These are phyloP conservation scores for Fragaria nilgerrensis DNA, from an alignment of 306 rosid genomes.

Conservation along the genomic window DNA sequence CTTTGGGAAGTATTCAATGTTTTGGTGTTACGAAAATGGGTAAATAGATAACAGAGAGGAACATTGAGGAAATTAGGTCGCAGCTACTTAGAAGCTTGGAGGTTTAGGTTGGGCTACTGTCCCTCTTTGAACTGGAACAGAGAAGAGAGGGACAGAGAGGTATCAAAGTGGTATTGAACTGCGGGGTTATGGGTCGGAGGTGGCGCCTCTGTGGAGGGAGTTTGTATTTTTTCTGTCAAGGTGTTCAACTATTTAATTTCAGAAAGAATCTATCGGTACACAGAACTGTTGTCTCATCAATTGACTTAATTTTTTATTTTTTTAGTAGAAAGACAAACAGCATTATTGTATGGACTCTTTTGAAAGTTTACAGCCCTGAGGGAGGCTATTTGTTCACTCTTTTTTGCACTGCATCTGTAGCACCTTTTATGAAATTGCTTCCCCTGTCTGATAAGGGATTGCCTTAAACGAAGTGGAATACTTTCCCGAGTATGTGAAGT, in stretches of 20 bases:
- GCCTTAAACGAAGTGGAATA: background rate
- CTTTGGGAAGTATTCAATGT: background rate
- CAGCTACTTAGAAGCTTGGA: background rate
- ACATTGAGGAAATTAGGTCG: background rate
- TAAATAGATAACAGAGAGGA: background rate
- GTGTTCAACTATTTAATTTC: background rate
- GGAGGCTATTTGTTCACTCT: background rate
- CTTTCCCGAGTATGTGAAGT: background rate
- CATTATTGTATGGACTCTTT: background rate
- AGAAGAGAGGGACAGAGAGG: background rate
- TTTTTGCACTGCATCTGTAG: background rate
- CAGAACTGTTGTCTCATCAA: background rate
- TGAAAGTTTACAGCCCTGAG: background rate
- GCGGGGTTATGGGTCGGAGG: background rate
- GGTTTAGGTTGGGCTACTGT: background rate
- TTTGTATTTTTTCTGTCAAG: background rate
- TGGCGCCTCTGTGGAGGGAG: background rate
- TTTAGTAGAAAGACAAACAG: background rate
- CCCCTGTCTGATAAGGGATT: background rate
- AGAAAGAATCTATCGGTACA: background rate
- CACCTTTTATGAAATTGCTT: background rate
- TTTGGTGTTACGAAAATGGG: background rate
- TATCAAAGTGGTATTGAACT: background rate
- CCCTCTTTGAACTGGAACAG: background rate
- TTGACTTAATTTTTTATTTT: background rate